These are phyloP conservation scores for Fusarium sp. DNA, from an alignment of 2,329 filamentous ascomycete species.

Conservation along the genomic window DNA sequence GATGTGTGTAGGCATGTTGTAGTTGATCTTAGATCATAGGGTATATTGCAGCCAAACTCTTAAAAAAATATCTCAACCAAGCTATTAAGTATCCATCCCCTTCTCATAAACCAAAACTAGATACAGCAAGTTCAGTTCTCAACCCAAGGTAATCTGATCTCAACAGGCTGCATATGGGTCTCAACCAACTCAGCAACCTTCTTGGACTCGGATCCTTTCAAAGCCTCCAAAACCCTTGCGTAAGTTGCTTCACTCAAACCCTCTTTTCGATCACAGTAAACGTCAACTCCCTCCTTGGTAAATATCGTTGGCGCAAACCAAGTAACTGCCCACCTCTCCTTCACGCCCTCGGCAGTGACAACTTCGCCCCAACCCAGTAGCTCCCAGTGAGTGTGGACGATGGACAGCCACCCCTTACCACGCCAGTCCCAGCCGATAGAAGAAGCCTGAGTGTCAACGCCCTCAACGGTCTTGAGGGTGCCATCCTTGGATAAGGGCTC, in stretches of 20 bases:
- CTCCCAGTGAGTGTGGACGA: constrained; percentile 84
- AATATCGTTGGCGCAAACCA: constrained; percentile 88
- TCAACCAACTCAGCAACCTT: constrained; percentile 64
- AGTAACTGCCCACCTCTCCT: constrained; percentile 79
- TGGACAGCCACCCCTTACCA: constrained; percentile 78
- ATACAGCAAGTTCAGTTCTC: constrained; percentile 27
- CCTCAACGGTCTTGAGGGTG: constrained; percentile 70
- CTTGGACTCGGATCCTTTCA: constrained; percentile 61
- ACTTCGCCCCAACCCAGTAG: constrained; percentile 78
- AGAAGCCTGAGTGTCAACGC: constrained; percentile 66
- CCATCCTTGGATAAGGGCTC: constrained; percentile 62
- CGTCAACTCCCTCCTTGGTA: constrained; percentile 82
- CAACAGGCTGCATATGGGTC: constrained; percentile 62
- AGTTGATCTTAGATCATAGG: background rate
- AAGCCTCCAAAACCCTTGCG: constrained; percentile 63
- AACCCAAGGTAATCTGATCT: constrained; percentile 64
- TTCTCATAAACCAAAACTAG: background rate
- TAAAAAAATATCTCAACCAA: background rate
- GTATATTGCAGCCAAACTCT: constrained; percentile 25
- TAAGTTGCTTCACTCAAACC: constrained; percentile 70
- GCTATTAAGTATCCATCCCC: background rate
- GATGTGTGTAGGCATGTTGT: background rate
- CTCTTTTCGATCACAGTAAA: constrained; percentile 74
- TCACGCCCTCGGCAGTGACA: constrained; percentile 51
- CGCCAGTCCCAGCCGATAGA: constrained; percentile 76